phyloP scores from a whole-genome alignment of 176 grass and related monocot genomes.

The Ensete glaucum region DNA sequence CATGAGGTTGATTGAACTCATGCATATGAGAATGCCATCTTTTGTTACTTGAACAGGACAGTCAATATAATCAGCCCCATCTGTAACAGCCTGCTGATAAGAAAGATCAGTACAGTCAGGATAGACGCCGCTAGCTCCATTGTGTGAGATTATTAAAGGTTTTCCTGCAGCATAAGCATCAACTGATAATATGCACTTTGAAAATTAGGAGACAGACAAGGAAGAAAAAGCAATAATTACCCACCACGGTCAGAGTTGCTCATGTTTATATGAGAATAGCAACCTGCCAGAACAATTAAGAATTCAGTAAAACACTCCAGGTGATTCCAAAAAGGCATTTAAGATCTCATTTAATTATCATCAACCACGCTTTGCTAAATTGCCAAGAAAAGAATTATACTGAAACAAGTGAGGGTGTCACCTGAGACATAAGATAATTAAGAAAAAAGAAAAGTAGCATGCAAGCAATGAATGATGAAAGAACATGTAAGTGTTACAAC shows the following conservation, averaged over 20 bases:
- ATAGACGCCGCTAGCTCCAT: conserved; percentile 92
- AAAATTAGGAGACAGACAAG: background rate
- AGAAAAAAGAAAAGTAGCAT: background rate
- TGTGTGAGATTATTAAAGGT: conserved; percentile 79
- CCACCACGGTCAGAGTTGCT: conserved; percentile 50
- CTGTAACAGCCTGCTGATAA: conserved; percentile 65
- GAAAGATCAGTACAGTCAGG: conserved; percentile 82
- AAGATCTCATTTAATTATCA: background rate
- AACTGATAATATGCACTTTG: conserved; percentile 9
- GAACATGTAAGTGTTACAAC: background rate
- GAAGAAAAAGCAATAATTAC: conserved; percentile 8
- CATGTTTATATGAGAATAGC: conserved; percentile 44
- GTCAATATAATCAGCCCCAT: conserved; percentile 86
- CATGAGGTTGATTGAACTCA: conserved; percentile 69
- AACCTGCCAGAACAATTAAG: conserved; percentile 51
- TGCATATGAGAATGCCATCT: conserved; percentile 73
- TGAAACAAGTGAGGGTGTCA: background rate
- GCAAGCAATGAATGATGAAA: background rate
- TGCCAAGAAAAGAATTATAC: background rate
- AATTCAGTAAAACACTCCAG: conserved; percentile 11
- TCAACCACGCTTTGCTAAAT: background rate
- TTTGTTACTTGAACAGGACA: conserved; percentile 86
- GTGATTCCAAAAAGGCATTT: background rate
- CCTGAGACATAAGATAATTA: background rate
- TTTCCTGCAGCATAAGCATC: conserved; percentile 26